These are phyloP conservation scores for Cryptococcus amylolentus DNA, from an alignment of 1,284 basidiomycete species.

Conservation along the genomic window DNA sequence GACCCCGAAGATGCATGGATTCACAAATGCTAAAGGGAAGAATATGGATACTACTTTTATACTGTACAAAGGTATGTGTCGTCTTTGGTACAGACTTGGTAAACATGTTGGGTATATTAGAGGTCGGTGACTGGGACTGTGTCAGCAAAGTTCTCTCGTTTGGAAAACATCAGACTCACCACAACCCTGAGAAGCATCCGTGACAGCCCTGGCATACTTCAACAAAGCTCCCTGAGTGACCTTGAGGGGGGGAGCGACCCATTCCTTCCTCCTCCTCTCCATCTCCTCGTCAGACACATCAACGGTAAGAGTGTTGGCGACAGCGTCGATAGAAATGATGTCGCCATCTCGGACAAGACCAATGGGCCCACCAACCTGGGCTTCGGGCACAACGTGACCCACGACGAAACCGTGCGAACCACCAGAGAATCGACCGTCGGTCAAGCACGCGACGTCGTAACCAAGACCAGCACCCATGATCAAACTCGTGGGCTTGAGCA, in stretches of 20 bases:
- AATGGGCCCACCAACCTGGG: slow-evolving; percentile 89
- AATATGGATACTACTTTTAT: neutral
- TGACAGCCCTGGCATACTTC: slow-evolving; percentile 81
- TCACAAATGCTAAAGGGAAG: neutral
- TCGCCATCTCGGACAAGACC: slow-evolving; percentile 92
- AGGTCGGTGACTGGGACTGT: too few relatives aligned
- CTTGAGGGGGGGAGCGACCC: slow-evolving; percentile 82
- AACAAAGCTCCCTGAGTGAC: slow-evolving; percentile 76
- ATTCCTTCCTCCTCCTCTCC: slow-evolving; percentile 63
- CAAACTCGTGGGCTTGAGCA: slow-evolving; percentile 72
- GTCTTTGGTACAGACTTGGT: neutral
- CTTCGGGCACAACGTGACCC: slow-evolving; percentile 63
- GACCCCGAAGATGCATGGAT: neutral
- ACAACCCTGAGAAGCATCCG: slow-evolving; percentile 60
- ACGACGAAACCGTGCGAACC: slow-evolving; percentile 57
- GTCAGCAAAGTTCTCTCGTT: too few relatives aligned
- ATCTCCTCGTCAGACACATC: slow-evolving; percentile 77
- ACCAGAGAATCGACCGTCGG: slow-evolving; percentile 94
- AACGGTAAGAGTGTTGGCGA: slow-evolving; percentile 74
- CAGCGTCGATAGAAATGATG: slow-evolving; percentile 73
- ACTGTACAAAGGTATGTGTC: slow-evolving; percentile 2
- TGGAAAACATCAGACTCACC: slow-evolving; percentile 21
- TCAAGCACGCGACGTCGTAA: slow-evolving; percentile 85
- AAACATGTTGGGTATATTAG: too few relatives aligned
- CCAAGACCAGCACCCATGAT: slow-evolving; percentile 91